Evolutionary conservation across 2,329 filamentous ascomycete genomes (phyloP).

Genomic region (Lachnellula subtilissima): DNA sequence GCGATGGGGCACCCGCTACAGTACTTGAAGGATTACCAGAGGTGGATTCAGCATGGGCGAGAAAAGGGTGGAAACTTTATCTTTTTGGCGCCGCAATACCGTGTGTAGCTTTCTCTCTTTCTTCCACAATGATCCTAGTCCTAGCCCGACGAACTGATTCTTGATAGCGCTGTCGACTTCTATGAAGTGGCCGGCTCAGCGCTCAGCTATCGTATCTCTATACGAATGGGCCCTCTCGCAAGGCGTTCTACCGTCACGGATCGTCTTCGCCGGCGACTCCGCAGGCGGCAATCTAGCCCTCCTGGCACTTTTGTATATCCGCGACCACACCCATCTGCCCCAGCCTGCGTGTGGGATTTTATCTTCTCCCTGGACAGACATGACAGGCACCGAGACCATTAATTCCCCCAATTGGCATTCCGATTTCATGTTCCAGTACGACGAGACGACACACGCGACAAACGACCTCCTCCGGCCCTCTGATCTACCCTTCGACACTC

Average conservation of each 20-base stretch:
- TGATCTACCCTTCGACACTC: neutral
- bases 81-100: neutral
- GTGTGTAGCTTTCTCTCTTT: neutral
- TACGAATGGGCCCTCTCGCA: neutral
- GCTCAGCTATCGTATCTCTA: neutral
- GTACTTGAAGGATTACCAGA: neutral
- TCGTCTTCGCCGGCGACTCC: conserved; percentile 4
- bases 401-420: neutral
- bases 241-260: neutral
- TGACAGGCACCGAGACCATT: neutral
- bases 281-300: conserved; percentile 2
- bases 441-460: neutral
- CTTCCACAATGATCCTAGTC: neutral
- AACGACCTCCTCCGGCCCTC: neutral
- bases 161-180: neutral
- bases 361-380: neutral
- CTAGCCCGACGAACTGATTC: neutral
- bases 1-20: neutral
- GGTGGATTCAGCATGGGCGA: neutral
- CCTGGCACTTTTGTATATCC: neutral
- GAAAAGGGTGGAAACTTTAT: neutral
- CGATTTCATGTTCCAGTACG: neutral
- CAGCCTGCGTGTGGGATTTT: neutral
- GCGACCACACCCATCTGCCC: neutral
- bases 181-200: neutral